A percentile compares a stretch with the other conserved stretches of the same genome.
phyloP scores from a whole-genome alignment of 139 green algal genomes.

The Spirogloea muscicola region DNA sequence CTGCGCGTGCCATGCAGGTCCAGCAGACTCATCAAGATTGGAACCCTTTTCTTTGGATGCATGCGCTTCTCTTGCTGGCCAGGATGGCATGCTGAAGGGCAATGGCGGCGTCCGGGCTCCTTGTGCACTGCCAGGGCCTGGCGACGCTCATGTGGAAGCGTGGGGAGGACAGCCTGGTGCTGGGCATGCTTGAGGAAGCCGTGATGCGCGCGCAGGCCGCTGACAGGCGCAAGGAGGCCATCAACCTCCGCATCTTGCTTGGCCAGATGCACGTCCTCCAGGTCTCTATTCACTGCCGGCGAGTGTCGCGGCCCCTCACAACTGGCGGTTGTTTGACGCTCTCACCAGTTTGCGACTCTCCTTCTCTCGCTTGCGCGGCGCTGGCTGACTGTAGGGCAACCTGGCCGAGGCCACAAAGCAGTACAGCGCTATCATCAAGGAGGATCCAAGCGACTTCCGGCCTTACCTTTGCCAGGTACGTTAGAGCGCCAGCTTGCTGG shows the following conservation, averaged over 20 bases:
- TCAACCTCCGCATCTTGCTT: conserved; percentile 21
- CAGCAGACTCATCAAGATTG: no score
- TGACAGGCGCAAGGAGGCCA: conserved; percentile 11
- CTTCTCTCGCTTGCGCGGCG: no score
- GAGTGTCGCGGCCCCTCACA: no score
- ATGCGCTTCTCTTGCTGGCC: no score
- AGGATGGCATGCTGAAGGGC: neutral
- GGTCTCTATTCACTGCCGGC: neutral
- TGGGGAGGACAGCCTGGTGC: conserved; percentile 27
- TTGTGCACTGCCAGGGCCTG: neutral
- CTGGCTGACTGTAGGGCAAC: no score
- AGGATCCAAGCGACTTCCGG: conserved; percentile 18
- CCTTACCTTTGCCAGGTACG: conserved; percentile 30
- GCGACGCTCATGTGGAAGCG: conserved; percentile 1
- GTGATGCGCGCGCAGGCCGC: neutral
- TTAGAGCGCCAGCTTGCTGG: no score
- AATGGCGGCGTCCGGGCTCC: neutral
- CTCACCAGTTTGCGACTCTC: no score
- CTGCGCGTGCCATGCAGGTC: conserved; percentile 28
- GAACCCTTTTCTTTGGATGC: no score
- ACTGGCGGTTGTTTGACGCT: no score
- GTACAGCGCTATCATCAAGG: conserved; percentile 11
- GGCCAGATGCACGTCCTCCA: conserved; percentile 14
- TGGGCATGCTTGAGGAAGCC: conserved; percentile 26
- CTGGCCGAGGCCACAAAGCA: conserved; percentile 9